These are phyloP conservation scores for Aspergillus nanangensis DNA, from an alignment of 495 filamentous ascomycete species.

Conservation along the genomic window DNA sequence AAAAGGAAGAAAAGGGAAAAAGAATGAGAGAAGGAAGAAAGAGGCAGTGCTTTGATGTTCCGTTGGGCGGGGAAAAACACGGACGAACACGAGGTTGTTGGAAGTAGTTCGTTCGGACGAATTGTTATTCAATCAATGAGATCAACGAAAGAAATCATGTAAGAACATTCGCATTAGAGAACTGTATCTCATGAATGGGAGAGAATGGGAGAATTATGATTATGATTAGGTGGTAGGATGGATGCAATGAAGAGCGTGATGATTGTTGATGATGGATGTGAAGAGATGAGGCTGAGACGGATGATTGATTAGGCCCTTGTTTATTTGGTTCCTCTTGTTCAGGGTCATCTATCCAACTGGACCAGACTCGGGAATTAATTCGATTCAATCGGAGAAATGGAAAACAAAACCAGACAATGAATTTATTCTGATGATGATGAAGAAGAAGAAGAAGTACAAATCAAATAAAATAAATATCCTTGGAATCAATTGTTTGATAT, in stretches of 20 bases:
- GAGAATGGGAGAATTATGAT: background rate
- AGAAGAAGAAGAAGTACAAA: too few species aligned
- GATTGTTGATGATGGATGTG: background rate
- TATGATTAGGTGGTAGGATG: background rate
- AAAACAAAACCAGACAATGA: too few species aligned
- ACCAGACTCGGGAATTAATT: background rate
- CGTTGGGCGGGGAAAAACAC: slow-evolving; percentile 1
- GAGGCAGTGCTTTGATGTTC: background rate
- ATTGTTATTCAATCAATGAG: background rate
- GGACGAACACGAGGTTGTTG: background rate
- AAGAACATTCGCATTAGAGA: background rate
- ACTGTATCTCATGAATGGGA: too few species aligned
- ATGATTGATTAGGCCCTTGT: background rate
- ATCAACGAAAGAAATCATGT: background rate
- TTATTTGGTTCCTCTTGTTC: too few species aligned
- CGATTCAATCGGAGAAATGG: too few species aligned
- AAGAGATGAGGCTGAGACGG: background rate
- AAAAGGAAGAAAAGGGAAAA: slow-evolving; percentile 5
- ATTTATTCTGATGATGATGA: too few species aligned
- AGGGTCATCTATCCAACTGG: too few species aligned
- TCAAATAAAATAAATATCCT: too few species aligned
- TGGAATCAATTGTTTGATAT: too few species aligned
- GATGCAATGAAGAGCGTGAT: background rate
- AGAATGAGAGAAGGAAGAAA: background rate
- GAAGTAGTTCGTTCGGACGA: background rate